These are phyloP conservation scores for Leishmania aethiopica DNA, from an alignment of 208 protist species.

Conservation along the genomic window DNA sequence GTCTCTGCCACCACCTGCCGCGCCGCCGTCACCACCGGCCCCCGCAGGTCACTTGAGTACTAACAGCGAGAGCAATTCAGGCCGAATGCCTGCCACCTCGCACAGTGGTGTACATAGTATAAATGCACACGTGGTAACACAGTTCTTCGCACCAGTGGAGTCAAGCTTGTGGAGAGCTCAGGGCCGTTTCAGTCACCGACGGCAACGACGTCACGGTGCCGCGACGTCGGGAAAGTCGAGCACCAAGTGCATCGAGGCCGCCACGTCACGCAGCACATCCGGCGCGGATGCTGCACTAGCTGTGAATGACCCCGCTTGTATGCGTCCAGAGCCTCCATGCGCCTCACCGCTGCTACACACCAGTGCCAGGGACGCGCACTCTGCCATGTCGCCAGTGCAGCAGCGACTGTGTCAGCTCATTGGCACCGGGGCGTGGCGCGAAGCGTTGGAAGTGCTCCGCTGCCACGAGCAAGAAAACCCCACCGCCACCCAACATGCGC, in stretches of 20 bases:
- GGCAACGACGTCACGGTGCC: background rate
- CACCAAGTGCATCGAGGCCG: background rate
- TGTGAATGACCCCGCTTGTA: background rate
- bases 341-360: background rate
- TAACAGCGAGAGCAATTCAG: background rate
- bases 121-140: background rate
- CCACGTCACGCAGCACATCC: background rate
- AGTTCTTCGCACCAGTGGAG: background rate
- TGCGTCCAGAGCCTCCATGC: background rate
- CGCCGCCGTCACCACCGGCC: background rate
- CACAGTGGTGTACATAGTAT: background rate
- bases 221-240: background rate
- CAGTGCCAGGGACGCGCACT: background rate
- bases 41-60: background rate
- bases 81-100: background rate
- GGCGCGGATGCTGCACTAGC: background rate
- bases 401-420: conserved; percentile 6
- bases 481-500: background rate
- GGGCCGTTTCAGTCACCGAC: background rate
- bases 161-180: background rate
- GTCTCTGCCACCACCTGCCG: background rate
- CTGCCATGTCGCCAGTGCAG: conserved; percentile 3
- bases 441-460: conserved; percentile 5
- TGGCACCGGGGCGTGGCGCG: conserved; percentile 9
- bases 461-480: background rate